Evolutionary conservation across 371 early-diverging fungal genomes (phyloP).

Genomic region (Mortierella sp.): DNA sequence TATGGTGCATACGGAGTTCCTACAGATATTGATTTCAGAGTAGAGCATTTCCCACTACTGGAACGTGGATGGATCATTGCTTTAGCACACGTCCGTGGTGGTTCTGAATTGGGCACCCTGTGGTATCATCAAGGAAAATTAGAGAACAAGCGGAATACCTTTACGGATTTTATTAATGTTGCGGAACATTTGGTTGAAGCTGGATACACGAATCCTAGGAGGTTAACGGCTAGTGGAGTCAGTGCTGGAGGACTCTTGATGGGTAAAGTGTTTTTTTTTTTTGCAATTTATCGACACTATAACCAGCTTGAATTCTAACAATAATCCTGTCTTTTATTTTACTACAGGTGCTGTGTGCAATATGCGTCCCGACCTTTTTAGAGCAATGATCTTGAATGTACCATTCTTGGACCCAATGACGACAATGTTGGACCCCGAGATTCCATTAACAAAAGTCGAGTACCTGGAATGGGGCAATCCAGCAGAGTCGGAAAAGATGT

Average conservation of each 20-base stretch:
- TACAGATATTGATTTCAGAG: slow-evolving; percentile 83
- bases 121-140: slow-evolving; percentile 86
- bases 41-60: slow-evolving; percentile 83
- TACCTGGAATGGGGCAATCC: slow-evolving; percentile 92
- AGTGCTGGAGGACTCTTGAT: slow-evolving; percentile 87
- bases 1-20: slow-evolving; percentile 92
- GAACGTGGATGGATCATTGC: slow-evolving; percentile 88
- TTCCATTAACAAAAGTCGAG: slow-evolving; percentile 85
- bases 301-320: too few relatives aligned
- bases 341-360: slow-evolving; percentile 73
- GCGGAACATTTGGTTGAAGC: slow-evolving; percentile 70
- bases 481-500: slow-evolving; percentile 60
- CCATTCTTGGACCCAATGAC: slow-evolving; percentile 91
- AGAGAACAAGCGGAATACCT: slow-evolving; percentile 76
- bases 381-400: slow-evolving; percentile 82
- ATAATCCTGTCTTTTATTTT: neutral
- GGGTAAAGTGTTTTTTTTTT: slow-evolving; percentile 47
- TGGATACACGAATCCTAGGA: slow-evolving; percentile 64
- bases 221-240: slow-evolving; percentile 75
- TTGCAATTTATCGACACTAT: too few relatives aligned
- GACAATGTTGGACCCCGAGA: slow-evolving; percentile 79
- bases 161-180: slow-evolving; percentile 78
- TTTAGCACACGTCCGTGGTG: slow-evolving; percentile 90
- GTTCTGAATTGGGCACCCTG: slow-evolving; percentile 80
- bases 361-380: slow-evolving; percentile 80